Percentiles rank a stretch among this genome's conserved stretches.
phyloP scores from a whole-genome alignment of 768 basidiomycete genomes.

The Rickenella mellea region DNA sequence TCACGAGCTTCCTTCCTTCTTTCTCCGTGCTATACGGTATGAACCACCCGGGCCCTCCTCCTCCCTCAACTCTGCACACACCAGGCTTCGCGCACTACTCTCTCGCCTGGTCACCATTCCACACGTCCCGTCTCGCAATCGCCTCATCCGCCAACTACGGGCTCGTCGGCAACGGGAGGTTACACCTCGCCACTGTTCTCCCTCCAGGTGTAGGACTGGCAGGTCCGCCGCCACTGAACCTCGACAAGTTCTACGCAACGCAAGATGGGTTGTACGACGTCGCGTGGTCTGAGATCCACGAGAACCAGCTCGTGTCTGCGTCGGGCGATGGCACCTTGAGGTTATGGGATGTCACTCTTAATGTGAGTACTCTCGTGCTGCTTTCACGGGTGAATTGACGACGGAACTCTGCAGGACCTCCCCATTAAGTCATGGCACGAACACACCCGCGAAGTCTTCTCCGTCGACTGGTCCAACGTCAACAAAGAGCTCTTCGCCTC shows the following conservation, averaged over 20 bases:
- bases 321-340: conserved; percentile 88
- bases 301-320: conserved; percentile 84
- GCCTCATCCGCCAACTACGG: conserved; percentile 91
- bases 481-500: conserved; percentile 83
- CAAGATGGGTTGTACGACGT: conserved; percentile 86
- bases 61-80: conserved; percentile 52
- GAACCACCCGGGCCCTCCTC: conserved; percentile 23
- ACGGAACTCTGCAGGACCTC: conserved; percentile 54
- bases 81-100: conserved; percentile 81
- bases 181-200: conserved; percentile 52
- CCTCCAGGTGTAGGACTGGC: conserved; percentile 30
- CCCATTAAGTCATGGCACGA: conserved; percentile 93
- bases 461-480: conserved; percentile 92
- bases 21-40: conserved; percentile 13
- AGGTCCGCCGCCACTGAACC: conserved; percentile 31
- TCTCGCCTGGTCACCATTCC: conserved; percentile 81
- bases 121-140: conserved; percentile 61
- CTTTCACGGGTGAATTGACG: conserved; percentile 17
- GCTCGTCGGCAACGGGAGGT: conserved; percentile 88
- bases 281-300: conserved; percentile 92
- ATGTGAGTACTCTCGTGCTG: conserved; percentile 36
- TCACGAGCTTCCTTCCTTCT: neutral
- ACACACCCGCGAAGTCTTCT: conserved; percentile 87
- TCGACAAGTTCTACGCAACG: conserved; percentile 76
- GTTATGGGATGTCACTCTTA: conserved; percentile 83